Percentiles rank a stretch among this genome's conserved stretches.
phyloP scores from a whole-genome alignment of 257 asterid species.

The Lavandula angustifolia region DNA sequence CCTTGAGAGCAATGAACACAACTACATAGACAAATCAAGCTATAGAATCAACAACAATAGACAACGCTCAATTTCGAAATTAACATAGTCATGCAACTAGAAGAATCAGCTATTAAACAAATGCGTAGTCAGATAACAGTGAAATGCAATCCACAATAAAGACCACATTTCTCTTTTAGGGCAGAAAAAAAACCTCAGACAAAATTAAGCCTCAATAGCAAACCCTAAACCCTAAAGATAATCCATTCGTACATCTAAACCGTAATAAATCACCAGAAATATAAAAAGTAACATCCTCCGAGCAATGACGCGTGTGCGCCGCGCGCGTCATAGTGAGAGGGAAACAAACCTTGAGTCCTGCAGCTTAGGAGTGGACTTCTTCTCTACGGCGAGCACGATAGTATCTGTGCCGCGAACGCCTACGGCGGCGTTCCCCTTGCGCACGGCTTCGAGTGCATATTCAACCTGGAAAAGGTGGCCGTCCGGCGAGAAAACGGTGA shows the following conservation, averaged over 20 bases:
- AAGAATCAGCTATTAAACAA: neutral
- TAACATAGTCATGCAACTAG: neutral
- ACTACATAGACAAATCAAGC: constrained; percentile 13
- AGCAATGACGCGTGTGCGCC: constrained; percentile 14
- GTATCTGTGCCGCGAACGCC: constrained; percentile 91
- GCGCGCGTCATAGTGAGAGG: neutral
- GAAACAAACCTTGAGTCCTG: constrained; percentile 74
- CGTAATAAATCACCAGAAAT: constrained; percentile 18
- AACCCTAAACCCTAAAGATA: constrained; percentile 33
- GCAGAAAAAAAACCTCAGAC: neutral
- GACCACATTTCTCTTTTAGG: neutral
- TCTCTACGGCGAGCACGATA: constrained; percentile 92
- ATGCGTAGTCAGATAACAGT: neutral
- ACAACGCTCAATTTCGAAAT: neutral
- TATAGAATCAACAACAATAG: neutral
- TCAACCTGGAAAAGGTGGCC: constrained; percentile 97
- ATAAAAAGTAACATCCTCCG: constrained; percentile 5
- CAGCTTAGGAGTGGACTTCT: constrained; percentile 94
- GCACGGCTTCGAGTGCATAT: constrained; percentile 96
- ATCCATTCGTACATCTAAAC: neutral
- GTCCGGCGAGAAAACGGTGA: constrained; percentile 94
- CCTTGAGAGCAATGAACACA: constrained; percentile 11
- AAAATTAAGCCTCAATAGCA: constrained; percentile 11
- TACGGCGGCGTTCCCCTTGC: constrained; percentile 95
- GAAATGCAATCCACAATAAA: neutral